Conservation (phyloP, 495 filamentous ascomycete species). For the Xylaria longipes region DNA sequence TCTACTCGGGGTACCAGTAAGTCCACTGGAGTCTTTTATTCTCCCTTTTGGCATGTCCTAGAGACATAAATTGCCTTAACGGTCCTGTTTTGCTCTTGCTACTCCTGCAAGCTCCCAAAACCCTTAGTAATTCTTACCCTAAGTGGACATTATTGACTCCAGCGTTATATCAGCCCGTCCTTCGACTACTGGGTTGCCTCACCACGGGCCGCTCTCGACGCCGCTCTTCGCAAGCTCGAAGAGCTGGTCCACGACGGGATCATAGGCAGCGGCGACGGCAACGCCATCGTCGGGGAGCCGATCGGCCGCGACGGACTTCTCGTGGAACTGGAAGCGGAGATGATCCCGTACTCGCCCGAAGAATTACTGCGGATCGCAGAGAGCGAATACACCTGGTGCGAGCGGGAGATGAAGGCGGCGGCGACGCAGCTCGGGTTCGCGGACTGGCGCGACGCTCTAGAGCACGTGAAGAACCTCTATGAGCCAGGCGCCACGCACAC, state of each 20-base stretch:
- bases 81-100: no score
- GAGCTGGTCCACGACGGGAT: constrained; percentile 45
- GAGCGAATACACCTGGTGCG: constrained; percentile 51
- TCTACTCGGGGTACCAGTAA: constrained; percentile 58
- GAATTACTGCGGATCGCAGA: constrained; percentile 56
- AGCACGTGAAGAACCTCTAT: constrained; percentile 58
- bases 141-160: no score
- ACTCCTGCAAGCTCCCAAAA: no score
- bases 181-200: constrained; percentile 58
- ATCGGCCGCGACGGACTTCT: constrained; percentile 54
- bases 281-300: constrained; percentile 58
- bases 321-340: constrained; percentile 49
- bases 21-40: no score
- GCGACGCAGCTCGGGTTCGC: constrained; percentile 39
- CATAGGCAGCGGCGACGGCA: constrained; percentile 47
- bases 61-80: no score
- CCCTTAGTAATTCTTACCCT: no score
- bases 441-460: constrained; percentile 55
- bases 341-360: constrained; percentile 56
- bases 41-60: no score
- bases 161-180: no score
- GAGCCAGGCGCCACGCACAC: constrained; percentile 56
- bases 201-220: constrained; percentile 45
- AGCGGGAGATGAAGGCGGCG: constrained; percentile 49
- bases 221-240: constrained; percentile 35